Percentiles rank a stretch among this genome's conserved stretches.
Conservation (phyloP, 2,329 filamentous ascomycete species). For the Pseudocercospora ulei region DNA sequence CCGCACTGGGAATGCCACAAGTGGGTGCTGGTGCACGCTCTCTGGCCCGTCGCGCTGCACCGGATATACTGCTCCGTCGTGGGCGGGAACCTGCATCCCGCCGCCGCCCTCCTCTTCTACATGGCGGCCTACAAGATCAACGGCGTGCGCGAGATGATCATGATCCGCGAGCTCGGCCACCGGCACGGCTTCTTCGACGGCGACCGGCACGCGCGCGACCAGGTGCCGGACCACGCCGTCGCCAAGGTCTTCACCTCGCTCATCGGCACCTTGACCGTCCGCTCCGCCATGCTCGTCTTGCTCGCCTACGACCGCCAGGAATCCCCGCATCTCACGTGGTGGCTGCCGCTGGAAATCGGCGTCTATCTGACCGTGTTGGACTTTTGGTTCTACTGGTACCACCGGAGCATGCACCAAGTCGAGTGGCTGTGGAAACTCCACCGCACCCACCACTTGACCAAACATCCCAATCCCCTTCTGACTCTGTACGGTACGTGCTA, state of each 20-base stretch:
- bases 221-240: constrained; percentile 35
- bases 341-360: constrained; percentile 36
- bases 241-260: constrained; percentile 21
- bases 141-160: constrained; percentile 37
- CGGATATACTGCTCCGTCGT: constrained; percentile 33
- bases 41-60: constrained; percentile 36
- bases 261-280: constrained; percentile 17
- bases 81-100: constrained; percentile 29
- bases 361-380: constrained; percentile 40
- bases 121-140: constrained; percentile 36
- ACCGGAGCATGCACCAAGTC: constrained; percentile 39
- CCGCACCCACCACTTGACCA: constrained; percentile 42
- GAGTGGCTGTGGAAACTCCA: constrained; percentile 40
- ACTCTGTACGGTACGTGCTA: constrained; percentile 37
- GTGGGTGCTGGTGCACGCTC: constrained; percentile 38
- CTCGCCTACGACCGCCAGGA: constrained; percentile 17
- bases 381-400: constrained; percentile 41
- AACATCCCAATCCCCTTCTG: constrained; percentile 40
- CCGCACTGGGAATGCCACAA: constrained; percentile 34
- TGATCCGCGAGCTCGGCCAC: constrained; percentile 37
- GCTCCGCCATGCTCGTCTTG: constrained; percentile 20
- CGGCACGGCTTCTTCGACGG: constrained; percentile 40
- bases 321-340: constrained; percentile 25
- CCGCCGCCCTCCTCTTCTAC: constrained; percentile 36
- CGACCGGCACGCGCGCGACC: constrained; percentile 39